A percentile compares a stretch with the other conserved stretches of the same genome.
These are phyloP conservation scores for Helotiales sp. DNA, from an alignment of 2,329 filamentous ascomycete genomes.

Conservation along the genomic window DNA sequence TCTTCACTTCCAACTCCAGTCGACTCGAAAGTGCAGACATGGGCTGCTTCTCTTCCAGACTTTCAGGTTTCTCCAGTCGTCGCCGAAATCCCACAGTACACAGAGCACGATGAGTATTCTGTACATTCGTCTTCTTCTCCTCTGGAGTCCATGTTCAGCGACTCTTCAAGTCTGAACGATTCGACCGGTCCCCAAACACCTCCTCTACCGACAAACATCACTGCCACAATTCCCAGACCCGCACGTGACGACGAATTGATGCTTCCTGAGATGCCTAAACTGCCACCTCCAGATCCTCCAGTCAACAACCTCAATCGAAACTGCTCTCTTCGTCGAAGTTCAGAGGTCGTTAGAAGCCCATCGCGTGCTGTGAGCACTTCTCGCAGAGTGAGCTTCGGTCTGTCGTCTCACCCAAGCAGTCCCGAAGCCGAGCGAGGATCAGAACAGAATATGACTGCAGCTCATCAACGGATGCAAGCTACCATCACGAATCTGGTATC, in stretches of 20 bases:
- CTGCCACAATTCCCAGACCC: background rate
- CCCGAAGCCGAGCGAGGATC: background rate
- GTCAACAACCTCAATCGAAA: conserved; percentile 1
- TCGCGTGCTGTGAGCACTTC: background rate
- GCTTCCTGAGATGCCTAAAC: background rate
- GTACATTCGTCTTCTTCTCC: conserved; percentile 17
- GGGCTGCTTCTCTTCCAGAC: conserved; percentile 14
- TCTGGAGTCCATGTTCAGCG: conserved; percentile 17
- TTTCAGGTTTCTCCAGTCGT: conserved; percentile 8
- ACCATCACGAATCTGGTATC: conserved; percentile 5
- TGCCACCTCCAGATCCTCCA: background rate
- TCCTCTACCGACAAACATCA: background rate
- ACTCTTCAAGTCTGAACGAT: conserved; percentile 17
- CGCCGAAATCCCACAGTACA: background rate
- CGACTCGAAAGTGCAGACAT: conserved; percentile 9
- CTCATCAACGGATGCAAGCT: background rate
- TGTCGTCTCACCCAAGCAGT: background rate
- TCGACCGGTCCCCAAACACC: conserved; percentile 15
- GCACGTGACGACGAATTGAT: conserved; percentile 1
- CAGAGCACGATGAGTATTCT: background rate
- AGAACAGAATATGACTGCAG: background rate
- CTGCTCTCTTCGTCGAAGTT: conserved; percentile 9
- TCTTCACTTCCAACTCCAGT: conserved; percentile 9
- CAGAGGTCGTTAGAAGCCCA: conserved; percentile 6
- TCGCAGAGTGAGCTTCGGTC: conserved; percentile 7